A percentile compares a stretch with the other conserved stretches of the same genome.
phyloP scores from a whole-genome alignment of 768 basidiomycete genomes.

The Trametes elegans region DNA sequence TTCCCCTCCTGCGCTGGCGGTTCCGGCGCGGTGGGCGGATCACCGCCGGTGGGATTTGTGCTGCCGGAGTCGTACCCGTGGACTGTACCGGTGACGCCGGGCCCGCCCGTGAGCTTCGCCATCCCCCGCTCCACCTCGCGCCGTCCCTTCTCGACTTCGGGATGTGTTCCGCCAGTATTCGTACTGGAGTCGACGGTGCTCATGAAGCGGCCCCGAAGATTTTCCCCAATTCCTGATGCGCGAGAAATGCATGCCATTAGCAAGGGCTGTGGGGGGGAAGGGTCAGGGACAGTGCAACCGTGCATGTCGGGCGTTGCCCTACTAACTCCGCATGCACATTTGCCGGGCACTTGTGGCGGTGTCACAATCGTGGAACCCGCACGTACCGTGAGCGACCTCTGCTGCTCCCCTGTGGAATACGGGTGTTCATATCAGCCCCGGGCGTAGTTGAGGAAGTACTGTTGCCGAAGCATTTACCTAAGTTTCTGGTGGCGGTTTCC shows the following conservation, averaged over 20 bases:
- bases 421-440: background rate
- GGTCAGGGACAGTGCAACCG: no score
- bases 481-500: slow-evolving; percentile 5
- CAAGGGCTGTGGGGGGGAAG: no score
- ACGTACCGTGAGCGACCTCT: slow-evolving; percentile 17
- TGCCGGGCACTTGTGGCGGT: no score
- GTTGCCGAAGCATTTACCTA: background rate
- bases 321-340: no score
- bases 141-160: slow-evolving; percentile 9
- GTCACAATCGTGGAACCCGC: no score
- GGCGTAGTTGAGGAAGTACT: background rate
- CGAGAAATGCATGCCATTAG: background rate
- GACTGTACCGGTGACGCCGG: background rate
- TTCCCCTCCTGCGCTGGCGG: slow-evolving; percentile 4
- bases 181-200: slow-evolving; percentile 7
- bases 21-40: background rate
- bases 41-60: background rate
- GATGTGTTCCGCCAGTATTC: background rate
- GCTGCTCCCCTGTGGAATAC: slow-evolving; percentile 10
- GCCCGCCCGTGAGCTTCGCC: slow-evolving; percentile 11
- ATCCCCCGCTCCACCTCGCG: slow-evolving; percentile 16
- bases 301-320: no score
- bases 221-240: slow-evolving; percentile 13
- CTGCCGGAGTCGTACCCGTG: background rate
- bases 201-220: slow-evolving; percentile 16